Base-by-base conservation (phyloP, 2,329 filamentous ascomycete species). In the Coleophoma cylindrospora region DNA sequence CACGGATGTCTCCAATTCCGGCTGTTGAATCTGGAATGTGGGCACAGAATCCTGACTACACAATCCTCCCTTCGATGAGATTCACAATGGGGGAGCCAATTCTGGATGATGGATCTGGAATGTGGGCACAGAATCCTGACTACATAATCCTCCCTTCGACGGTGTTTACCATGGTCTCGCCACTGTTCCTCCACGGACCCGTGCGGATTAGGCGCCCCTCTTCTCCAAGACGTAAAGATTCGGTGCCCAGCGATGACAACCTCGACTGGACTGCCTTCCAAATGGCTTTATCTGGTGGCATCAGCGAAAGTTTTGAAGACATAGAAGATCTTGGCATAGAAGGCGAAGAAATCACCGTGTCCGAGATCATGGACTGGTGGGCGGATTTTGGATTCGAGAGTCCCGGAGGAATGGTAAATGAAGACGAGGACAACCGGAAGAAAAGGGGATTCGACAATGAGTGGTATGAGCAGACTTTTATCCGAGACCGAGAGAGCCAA, bases 221-320 rank as follows among this genome's bases (percentile, higher is more conserved):
- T 45, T 59, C 72, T 8, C 56, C 64, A 19, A 67, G 59, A 10
- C 3, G 27, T 3, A 55, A 43, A 40, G 50, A 37, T 2, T 46
- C 12, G 2, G 50, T 41, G 14, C 49, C 37, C 22, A 50, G 52
- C 32, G 78, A 80, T 46, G 76, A 77, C 44, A 74, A 70, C 9
- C 64, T 84, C 3, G 80, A 85, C 68, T 84, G 80, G 80, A 81
- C 76, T 6, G 80, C 80, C 3, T 84, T 83, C 61, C 81, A 85
- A 64, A 82, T 83, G 74, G 80, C 81, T 14, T 82, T 84, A 45
- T 66, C 79, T 0, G 80, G 80, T 40, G 78, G 77, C 5, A 75
- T 77, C 2, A 77, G 76, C 33, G 77, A 76, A 2, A 77, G 75
- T 32, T 77, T 80, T 55, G 69, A 77, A 4, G 45, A 47, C 3